These are phyloP conservation scores for Populus deltoides DNA, from an alignment of 345 rosid genomes.

Conservation along the genomic window DNA sequence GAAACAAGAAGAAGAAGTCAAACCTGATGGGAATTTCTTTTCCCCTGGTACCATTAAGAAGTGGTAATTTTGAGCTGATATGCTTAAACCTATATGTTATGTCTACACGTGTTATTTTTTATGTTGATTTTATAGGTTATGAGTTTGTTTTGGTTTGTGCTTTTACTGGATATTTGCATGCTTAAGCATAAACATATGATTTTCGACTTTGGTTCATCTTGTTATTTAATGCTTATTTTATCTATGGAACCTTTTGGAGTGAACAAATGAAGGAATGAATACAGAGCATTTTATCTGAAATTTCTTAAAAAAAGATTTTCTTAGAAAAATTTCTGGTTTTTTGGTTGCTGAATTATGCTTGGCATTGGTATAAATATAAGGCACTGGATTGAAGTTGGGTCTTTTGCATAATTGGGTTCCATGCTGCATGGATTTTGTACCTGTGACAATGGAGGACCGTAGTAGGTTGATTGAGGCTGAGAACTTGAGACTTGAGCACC, in stretches of 20 bases:
- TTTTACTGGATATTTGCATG: not conserved
- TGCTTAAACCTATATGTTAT: not conserved
- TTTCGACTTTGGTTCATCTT: not conserved
- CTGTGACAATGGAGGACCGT: not conserved
- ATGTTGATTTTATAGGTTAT: not conserved
- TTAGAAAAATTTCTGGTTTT: too few relatives aligned
- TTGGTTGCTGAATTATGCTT: not conserved
- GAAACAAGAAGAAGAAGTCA: constrained; percentile 47
- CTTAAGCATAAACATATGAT: not conserved
- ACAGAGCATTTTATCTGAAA: not conserved
- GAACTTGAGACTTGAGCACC: not conserved
- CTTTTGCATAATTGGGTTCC: not conserved
- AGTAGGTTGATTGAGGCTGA: not conserved
- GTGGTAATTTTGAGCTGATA: constrained; percentile 40
- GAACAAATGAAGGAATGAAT: too few relatives aligned
- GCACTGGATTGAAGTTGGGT: not conserved
- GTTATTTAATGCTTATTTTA: not conserved
- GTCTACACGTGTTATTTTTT: not conserved
- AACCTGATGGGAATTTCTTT: constrained; percentile 48
- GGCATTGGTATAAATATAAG: not conserved
- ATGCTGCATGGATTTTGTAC: not conserved
- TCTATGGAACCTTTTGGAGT: not conserved
- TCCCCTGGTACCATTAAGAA: constrained; percentile 44
- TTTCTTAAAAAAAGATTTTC: not conserved
- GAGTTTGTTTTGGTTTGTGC: not conserved